Evolutionary conservation across 2,329 filamentous ascomycete genomes (phyloP).

Genomic region (Chaetothyriales sp.): DNA sequence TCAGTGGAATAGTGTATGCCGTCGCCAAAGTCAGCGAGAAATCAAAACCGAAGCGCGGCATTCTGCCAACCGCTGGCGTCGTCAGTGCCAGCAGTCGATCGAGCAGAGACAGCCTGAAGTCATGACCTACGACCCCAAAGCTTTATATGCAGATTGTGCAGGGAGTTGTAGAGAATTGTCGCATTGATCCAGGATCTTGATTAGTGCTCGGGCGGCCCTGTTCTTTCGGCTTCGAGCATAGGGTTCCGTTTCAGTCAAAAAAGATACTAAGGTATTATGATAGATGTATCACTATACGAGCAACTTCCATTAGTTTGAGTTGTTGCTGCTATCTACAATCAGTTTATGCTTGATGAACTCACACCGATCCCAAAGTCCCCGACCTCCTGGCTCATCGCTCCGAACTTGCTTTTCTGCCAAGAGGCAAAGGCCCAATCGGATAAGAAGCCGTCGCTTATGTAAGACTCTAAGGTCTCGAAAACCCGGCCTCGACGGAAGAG

Average conservation of each 20-base stretch:
- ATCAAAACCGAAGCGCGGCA: constrained; percentile 48
- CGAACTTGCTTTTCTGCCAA: background rate
- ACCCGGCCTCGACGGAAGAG: background rate
- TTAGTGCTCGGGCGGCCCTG: background rate
- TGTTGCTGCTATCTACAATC: background rate
- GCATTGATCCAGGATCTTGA: background rate
- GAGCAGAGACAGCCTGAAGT: constrained; percentile 71
- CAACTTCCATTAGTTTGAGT: background rate
- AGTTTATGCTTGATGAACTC: background rate
- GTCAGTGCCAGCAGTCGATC: constrained; percentile 88
- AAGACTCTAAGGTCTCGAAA: background rate
- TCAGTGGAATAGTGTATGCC: constrained; percentile 84
- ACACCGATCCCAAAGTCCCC: background rate
- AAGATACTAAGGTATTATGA: background rate
- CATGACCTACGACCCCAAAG: constrained; percentile 26
- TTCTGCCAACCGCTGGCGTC: constrained; percentile 54
- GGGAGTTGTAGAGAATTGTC: background rate
- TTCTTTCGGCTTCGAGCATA: background rate
- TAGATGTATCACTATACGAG: background rate
- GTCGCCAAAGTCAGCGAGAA: constrained; percentile 74
- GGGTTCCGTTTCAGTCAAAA: background rate
- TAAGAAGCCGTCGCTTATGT: background rate
- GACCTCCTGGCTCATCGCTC: no score
- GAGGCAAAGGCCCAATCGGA: no score
- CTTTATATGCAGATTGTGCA: background rate